These are phyloP conservation scores for Phaffomyces thermotolerans DNA, from an alignment of 805 yeast species.

Conservation along the genomic window DNA sequence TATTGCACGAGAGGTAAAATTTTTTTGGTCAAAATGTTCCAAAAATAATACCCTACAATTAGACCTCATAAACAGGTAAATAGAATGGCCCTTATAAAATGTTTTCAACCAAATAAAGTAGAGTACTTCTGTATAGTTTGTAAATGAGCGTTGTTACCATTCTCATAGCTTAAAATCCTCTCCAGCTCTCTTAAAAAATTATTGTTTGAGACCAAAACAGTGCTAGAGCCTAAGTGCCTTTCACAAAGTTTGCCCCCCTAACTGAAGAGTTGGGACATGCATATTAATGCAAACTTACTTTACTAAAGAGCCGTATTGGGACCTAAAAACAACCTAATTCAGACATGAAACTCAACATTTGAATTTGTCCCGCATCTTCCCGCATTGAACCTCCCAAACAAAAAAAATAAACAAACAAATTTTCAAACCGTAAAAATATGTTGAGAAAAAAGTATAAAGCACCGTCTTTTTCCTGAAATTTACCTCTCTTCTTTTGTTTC, in stretches of 20 bases:
- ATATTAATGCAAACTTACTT: neutral
- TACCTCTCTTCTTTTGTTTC: neutral
- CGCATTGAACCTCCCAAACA: neutral
- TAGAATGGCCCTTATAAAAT: neutral
- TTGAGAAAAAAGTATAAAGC: conserved; percentile 5
- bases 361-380: neutral
- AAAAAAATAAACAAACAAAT: conserved; percentile 3
- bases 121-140: too few species aligned
- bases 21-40: too few species aligned
- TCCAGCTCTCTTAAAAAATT: too few species aligned
- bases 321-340: neutral
- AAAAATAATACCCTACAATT: too few species aligned
- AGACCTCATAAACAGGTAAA: too few species aligned
- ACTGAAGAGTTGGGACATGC: neutral
- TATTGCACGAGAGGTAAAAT: too few species aligned
- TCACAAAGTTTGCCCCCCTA: too few species aligned
- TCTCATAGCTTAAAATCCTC: too few species aligned
- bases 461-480: neutral
- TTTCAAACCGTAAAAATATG: neutral
- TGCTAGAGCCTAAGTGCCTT: too few species aligned
- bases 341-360: neutral
- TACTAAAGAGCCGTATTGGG: neutral
- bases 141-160: too few species aligned
- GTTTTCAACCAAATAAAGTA: too few species aligned
- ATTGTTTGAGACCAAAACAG: too few species aligned